Evolutionary conservation across 2,329 filamentous ascomycete species (phyloP).

Genomic region (Rhynchosporium secalis): DNA sequence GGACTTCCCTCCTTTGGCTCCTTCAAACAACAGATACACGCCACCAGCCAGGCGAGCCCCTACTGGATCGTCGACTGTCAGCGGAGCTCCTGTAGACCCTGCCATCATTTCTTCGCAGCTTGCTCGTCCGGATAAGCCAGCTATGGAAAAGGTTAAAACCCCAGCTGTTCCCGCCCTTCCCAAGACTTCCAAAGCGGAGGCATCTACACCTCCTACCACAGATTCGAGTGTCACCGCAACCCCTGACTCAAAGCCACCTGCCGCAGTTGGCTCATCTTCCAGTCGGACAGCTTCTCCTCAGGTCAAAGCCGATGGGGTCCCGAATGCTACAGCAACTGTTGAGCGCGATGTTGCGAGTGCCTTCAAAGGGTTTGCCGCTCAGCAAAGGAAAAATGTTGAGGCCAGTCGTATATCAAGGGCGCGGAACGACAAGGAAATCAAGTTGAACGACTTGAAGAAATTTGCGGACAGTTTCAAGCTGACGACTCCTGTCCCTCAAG

Average conservation of each 20-base stretch:
- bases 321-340: conserved; percentile 60
- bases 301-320: conserved; percentile 41
- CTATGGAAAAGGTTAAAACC: conserved; percentile 34
- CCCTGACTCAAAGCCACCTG: conserved; percentile 33
- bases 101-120: conserved; percentile 90
- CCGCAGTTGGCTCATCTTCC: conserved; percentile 38
- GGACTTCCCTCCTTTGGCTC: conserved; percentile 65
- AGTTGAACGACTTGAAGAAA: conserved; percentile 90
- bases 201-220: conserved; percentile 36
- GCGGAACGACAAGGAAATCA: conserved; percentile 81
- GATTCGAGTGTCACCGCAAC: conserved; percentile 33
- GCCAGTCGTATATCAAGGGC: conserved; percentile 58
- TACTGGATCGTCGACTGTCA: conserved; percentile 69
- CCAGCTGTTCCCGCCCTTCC: conserved; percentile 34
- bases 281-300: conserved; percentile 39
- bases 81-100: conserved; percentile 78
- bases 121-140: conserved; percentile 47
- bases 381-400: conserved; percentile 56
- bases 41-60: conserved; percentile 85
- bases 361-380: conserved; percentile 64
- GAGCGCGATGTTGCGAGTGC: conserved; percentile 61
- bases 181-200: conserved; percentile 35
- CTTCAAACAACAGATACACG: conserved; percentile 71
- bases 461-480: conserved; percentile 95
- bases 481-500: conserved; percentile 84